Base-by-base conservation (phyloP, 2,329 filamentous ascomycete genomes). In the Aspergillus sp. region DNA sequence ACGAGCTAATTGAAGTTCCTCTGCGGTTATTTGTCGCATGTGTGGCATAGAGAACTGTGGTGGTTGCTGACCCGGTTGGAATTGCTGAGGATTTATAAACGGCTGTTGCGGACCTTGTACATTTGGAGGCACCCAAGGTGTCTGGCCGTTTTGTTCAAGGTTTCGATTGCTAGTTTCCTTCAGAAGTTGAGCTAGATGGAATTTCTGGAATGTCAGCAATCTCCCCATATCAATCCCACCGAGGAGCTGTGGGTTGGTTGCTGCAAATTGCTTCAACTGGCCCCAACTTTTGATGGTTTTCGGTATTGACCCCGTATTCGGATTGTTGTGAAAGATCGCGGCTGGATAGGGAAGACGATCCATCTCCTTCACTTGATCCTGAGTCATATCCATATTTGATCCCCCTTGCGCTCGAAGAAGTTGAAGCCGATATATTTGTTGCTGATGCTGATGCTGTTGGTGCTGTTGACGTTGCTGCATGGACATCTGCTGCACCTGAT, bases 251-350 rank as follows among this genome's bases (percentile, higher is more conserved):
- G 74, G 72, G 56, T 84, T 84, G 44, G 78, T 72, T 27, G 68
- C 65, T 15, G 79, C 79, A 75, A 82, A 83, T 52, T 80, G 72
- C 68, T 85, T 86, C 6, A 87, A 72, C 56, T 84, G 80, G 8
- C 78, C 79, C 84, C 84, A 87, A 2, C 78, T 80, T 62, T 78
- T 81, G 23, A 86, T 73, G 12, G 80, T 70, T 27, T 77, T 78
- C 6, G 84, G 83, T 9, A 84, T 65, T 17, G 73, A 67, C 12
- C 64, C 62, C 7, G 69, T 58, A 47, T 68, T 71, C n/a, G 65
- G 62, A 33, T 68, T 72, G 37, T 68, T 67, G 53, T 66, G 69
- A 12, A 76, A 62, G n/a, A 74, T 69, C 11, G 63, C 65, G 2
- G 66, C 68, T 5, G 77, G 77, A 54, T 78, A 79, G 8, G 62